Evolutionary conservation across 148 eudicot genomes (phyloP).

Genomic region (Rhododendron williamsianum): DNA sequence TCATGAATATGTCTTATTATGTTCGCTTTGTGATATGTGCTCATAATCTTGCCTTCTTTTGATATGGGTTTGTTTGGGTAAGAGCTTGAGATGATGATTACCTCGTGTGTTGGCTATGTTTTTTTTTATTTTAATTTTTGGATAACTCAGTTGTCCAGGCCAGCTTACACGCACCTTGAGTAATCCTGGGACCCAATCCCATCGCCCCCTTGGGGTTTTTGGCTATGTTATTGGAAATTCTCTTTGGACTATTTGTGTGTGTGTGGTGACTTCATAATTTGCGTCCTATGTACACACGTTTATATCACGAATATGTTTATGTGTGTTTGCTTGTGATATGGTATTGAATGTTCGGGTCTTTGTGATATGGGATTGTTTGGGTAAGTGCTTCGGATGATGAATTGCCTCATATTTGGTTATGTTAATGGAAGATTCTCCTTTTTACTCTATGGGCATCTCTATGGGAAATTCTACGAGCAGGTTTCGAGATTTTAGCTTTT

Average conservation of each 20-base stretch:
- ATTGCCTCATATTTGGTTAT: background rate
- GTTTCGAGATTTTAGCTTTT: background rate
- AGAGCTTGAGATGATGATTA: background rate
- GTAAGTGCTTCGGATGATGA: background rate
- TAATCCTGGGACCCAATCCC: background rate
- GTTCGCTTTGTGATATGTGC: background rate
- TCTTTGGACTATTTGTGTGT: too few species aligned
- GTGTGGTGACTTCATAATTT: too few species aligned
- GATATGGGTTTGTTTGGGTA: background rate
- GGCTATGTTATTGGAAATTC: background rate
- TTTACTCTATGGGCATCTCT: background rate
- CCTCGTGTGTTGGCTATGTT: background rate
- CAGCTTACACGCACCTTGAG: background rate
- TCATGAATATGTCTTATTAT: background rate
- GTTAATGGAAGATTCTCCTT: background rate
- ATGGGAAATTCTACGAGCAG: background rate
- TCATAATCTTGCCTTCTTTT: background rate
- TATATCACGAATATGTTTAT: background rate
- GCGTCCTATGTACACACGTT: background rate
- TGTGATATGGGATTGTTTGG: background rate
- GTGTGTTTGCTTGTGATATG: background rate
- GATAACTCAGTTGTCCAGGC: background rate
- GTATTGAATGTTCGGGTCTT: background rate
- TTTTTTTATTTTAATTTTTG: too few species aligned
- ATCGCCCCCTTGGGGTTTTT: background rate